These are phyloP conservation scores for Pichia californica DNA, from an alignment of 805 yeast genomes.

Conservation along the genomic window DNA sequence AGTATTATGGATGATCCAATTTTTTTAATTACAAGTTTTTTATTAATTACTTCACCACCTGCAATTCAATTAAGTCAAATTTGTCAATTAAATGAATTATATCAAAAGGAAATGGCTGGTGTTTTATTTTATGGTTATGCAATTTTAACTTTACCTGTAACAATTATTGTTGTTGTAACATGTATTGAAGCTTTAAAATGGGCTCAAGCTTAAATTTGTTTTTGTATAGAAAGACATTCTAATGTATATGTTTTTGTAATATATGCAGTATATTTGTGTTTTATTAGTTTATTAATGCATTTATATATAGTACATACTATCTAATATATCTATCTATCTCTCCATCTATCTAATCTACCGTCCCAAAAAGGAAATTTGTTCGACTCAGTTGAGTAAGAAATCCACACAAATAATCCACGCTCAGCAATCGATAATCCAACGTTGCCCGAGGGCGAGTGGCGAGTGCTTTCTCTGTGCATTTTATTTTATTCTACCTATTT, in stretches of 20 bases:
- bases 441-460: too few relatives aligned
- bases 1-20: slow-evolving; percentile 79
- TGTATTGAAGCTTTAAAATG: slow-evolving; percentile 49
- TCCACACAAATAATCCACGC: too few relatives aligned
- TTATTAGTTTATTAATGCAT: too few relatives aligned
- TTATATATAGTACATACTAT: too few relatives aligned
- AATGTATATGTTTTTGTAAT: not conserved
- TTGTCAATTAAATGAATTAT: slow-evolving; percentile 67
- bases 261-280: not conserved
- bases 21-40: slow-evolving; percentile 67
- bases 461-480: too few relatives aligned
- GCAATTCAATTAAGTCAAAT: slow-evolving; percentile 80
- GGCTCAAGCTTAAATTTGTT: slow-evolving; percentile 17
- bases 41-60: slow-evolving; percentile 74
- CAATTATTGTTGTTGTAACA: slow-evolving; percentile 63
- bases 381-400: too few relatives aligned
- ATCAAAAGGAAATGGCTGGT: slow-evolving; percentile 78
- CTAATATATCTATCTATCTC: too few relatives aligned
- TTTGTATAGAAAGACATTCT: too few relatives aligned
- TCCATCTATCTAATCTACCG: too few relatives aligned
- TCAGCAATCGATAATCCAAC: too few relatives aligned
- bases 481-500: too few relatives aligned
- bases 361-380: too few relatives aligned
- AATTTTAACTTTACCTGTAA: slow-evolving; percentile 66
- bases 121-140: slow-evolving; percentile 80